These are phyloP conservation scores for Tricholoma hemisulphureum DNA, from an alignment of 768 basidiomycete species.

Conservation along the genomic window DNA sequence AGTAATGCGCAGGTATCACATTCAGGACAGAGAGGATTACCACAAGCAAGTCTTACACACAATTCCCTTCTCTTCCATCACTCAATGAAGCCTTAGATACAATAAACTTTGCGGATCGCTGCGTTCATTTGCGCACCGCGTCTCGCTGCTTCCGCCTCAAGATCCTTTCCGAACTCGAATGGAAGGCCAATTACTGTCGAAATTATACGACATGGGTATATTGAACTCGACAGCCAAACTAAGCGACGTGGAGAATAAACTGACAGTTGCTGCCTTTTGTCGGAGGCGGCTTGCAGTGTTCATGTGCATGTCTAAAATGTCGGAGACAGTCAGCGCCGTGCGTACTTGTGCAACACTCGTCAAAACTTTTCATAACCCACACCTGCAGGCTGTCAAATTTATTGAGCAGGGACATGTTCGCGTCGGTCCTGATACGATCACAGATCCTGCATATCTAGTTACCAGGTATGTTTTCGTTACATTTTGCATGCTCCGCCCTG, in stretches of 20 bases:
- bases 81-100: slow-evolving; percentile 50
- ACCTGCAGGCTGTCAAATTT: slow-evolving; percentile 85
- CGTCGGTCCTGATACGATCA: slow-evolving; percentile 93
- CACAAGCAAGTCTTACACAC: slow-evolving; percentile 58
- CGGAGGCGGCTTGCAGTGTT: slow-evolving; percentile 89
- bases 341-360: slow-evolving; percentile 31
- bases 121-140: slow-evolving; percentile 79
- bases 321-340: slow-evolving; percentile 91
- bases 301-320: slow-evolving; percentile 91
- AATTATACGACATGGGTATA: slow-evolving; percentile 96
- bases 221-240: slow-evolving; percentile 85
- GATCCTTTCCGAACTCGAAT: slow-evolving; percentile 85
- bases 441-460: slow-evolving; percentile 94
- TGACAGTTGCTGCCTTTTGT: slow-evolving; percentile 94
- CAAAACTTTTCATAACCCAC: not conserved
- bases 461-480: slow-evolving; percentile 56
- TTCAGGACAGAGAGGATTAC: slow-evolving; percentile 93
- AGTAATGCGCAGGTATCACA: slow-evolving; percentile 93
- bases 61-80: not conserved
- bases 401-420: slow-evolving; percentile 98
- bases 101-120: slow-evolving; percentile 93
- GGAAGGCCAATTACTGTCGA: slow-evolving; percentile 85
- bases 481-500: not conserved
- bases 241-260: slow-evolving; percentile 93
- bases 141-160: slow-evolving; percentile 83